A percentile compares a stretch with the other conserved stretches of the same genome.
phyloP scores from a whole-genome alignment of 208 protist genomes.

The Trichomonas tenax region DNA sequence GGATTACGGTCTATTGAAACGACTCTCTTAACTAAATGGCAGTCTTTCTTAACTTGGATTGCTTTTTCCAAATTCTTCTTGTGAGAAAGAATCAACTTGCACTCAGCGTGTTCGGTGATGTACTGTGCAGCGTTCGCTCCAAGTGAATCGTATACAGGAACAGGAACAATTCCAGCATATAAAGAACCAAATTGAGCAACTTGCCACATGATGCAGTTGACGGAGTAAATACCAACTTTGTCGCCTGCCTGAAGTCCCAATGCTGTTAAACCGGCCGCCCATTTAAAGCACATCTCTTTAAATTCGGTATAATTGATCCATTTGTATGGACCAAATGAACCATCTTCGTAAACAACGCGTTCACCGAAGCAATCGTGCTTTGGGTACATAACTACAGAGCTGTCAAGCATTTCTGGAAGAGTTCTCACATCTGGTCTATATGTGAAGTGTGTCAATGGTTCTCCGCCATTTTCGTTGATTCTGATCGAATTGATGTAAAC shows the following conservation, averaged over 20 bases:
- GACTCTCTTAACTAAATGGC: not conserved
- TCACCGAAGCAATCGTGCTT: not conserved
- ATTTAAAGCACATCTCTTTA: not conserved
- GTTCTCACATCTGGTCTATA: not conserved
- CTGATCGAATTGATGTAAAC: not conserved
- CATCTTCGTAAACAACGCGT: not conserved
- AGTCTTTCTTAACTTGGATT: not conserved
- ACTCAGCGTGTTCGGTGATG: not conserved
- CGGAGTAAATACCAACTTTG: not conserved
- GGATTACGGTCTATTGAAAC: not conserved
- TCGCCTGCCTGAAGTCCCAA: not conserved
- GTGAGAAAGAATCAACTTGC: not conserved
- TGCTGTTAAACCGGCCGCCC: not conserved
- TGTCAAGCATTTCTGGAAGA: not conserved
- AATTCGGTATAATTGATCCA: not conserved
- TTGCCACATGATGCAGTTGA: not conserved
- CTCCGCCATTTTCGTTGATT: not conserved
- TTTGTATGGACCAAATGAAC: not conserved
- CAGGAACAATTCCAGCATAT: not conserved
- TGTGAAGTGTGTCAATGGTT: not conserved
- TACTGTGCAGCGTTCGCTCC: not conserved
- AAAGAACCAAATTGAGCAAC: not conserved
- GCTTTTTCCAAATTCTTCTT: not conserved
- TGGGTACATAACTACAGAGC: not conserved
- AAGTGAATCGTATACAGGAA: constrained; percentile 17